phyloP scores from a whole-genome alignment of 108 stramenopile genomes.

The Mayamaea pseudoterrestris region DNA sequence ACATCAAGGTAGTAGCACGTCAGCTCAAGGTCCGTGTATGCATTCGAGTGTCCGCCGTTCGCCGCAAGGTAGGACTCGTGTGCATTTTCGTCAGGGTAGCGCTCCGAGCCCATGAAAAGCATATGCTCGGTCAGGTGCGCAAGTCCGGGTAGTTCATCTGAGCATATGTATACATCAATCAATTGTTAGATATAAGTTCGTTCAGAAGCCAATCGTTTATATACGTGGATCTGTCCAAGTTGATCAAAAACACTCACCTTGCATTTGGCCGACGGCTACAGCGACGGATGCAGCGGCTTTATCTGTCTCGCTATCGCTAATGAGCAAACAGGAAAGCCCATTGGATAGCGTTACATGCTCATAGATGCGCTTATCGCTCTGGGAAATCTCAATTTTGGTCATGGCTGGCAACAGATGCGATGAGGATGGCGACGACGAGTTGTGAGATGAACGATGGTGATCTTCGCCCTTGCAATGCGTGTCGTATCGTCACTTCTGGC shows the following conservation, averaged over 20 bases:
- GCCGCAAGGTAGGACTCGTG: conserved; percentile 43
- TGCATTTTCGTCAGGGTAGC: conserved; percentile 45
- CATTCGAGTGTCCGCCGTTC: conserved; percentile 74
- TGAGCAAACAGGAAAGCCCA: not conserved
- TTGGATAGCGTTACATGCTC: not conserved
- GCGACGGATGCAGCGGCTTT: conserved; percentile 7
- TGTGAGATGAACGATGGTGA: no score
- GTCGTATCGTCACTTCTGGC: no score
- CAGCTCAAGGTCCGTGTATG: conserved; percentile 69
- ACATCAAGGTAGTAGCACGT: conserved; percentile 85
- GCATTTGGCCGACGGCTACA: conserved; percentile 13
- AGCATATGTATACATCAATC: no score
- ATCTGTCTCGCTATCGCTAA: not conserved
- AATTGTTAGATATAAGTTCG: no score
- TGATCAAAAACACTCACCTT: no score
- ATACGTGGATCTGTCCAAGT: no score
- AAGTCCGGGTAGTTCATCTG: conserved; percentile 25
- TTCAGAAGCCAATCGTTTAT: no score
- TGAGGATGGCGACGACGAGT: no score
- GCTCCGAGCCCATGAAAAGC: conserved; percentile 35
- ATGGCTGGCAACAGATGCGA: no score
- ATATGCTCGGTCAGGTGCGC: conserved; percentile 82
- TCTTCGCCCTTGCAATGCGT: no score
- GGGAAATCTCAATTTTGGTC: not conserved
- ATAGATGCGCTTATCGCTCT: conserved; percentile 1